A percentile compares a stretch with the other conserved stretches of the same genome.
Evolutionary conservation across 345 rosid genomes (phyloP).

Genomic region (Fremontodendron californicum): DNA sequence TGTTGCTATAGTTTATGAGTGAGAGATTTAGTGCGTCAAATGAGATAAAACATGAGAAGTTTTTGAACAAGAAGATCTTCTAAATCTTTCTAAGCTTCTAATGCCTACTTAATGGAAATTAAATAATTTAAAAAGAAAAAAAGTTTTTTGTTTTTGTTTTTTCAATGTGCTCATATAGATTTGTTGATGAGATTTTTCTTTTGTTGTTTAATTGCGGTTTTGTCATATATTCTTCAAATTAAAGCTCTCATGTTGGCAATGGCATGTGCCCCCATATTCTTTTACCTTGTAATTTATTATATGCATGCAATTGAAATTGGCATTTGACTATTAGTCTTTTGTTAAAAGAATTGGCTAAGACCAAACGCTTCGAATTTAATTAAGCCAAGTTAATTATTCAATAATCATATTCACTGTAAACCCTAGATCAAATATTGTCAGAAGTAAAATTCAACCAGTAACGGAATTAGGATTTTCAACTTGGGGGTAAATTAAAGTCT

Average conservation of each 20-base stretch:
- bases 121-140: background rate
- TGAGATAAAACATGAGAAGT: slow-evolving; percentile 17
- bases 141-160: background rate
- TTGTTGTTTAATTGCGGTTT: slow-evolving; percentile 10
- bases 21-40: slow-evolving; percentile 18
- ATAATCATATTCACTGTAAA: background rate
- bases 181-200: slow-evolving; percentile 31
- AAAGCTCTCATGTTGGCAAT: slow-evolving; percentile 29
- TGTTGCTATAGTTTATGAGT: background rate
- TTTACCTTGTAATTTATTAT: slow-evolving; percentile 1
- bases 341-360: background rate
- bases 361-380: background rate
- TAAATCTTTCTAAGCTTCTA: slow-evolving; percentile 37
- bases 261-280: slow-evolving; percentile 28
- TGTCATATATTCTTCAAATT: slow-evolving; percentile 21
- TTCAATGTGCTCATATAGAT: slow-evolving; percentile 26
- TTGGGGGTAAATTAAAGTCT: too few species aligned
- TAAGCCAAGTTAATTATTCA: background rate
- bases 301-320: background rate
- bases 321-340: slow-evolving; percentile 2
- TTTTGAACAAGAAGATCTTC: slow-evolving; percentile 25
- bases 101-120: slow-evolving; percentile 19
- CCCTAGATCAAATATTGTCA: background rate
- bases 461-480: too few species aligned
- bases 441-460: background rate